Conservation (phyloP, 2,329 filamentous ascomycete species). For the Alternaria incomplexa region DNA sequence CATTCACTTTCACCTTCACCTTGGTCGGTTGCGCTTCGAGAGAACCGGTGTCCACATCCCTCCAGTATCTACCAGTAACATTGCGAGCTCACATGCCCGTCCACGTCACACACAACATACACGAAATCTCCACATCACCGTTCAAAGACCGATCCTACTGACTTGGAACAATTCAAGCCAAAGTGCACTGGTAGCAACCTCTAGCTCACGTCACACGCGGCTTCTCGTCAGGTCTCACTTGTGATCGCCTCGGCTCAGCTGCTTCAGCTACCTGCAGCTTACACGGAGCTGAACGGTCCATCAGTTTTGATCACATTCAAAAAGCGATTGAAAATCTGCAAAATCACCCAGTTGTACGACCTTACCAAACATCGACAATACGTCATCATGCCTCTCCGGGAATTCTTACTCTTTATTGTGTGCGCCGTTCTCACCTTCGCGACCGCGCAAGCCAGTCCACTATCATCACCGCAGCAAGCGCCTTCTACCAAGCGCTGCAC, state of each 20-base stretch:
- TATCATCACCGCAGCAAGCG: not conserved
- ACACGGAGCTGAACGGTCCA: not conserved
- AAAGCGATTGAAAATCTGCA: not conserved
- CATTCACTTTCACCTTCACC: not conserved
- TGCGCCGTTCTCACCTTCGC: not conserved
- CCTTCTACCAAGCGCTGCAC: constrained; percentile 9
- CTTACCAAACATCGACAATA: not conserved
- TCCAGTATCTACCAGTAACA: not conserved
- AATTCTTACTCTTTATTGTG: not conserved
- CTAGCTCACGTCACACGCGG: not conserved
- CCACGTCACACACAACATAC: not conserved
- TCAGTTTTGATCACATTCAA: not conserved
- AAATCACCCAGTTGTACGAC: not conserved
- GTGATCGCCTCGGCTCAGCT: not conserved
- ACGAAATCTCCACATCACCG: not conserved
- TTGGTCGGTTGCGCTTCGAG: not conserved
- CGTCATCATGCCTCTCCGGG: not conserved
- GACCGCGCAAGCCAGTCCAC: not conserved
- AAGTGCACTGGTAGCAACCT: not conserved
- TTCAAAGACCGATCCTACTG: not conserved
- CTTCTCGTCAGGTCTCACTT: not conserved
- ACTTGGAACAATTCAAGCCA: not conserved
- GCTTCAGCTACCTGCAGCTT: not conserved
- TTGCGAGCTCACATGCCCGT: not conserved
- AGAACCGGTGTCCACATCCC: not conserved